Base-by-base conservation (phyloP, 2,329 filamentous ascomycete genomes). In the Talaromyces sp. region DNA sequence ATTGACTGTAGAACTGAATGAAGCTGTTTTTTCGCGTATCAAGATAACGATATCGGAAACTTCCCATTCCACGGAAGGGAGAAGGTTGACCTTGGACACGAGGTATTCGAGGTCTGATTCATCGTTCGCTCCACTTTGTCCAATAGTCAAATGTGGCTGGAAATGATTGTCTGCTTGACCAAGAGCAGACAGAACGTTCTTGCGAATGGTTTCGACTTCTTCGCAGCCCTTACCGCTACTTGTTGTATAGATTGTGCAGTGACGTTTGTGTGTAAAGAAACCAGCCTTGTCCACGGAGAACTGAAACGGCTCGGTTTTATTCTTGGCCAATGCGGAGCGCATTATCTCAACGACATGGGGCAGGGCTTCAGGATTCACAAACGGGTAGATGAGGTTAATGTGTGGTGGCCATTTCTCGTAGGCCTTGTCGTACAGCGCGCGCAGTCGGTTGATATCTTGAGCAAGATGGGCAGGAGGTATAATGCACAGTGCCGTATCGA, bases 331-430 rank as follows among this genome's bases (percentile, higher is more conserved):
- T 15, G 5, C 17, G 19, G 53, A 56, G 31, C 53, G 53, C 5
- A 56, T 4, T 11, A 38, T 8, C 19, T 56, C 72, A 1, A 77
- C 76, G 1, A 84, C 85, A 22, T 72, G 69, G 1, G 76, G 70
- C 1, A 91, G 78, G 8, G 70, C 69, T 2, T 84, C 80, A 0
- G 80, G 75, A 2, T 75, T 72, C 6, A 89, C 85, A 72, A 90
- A 91, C 0, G 88, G 89, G 71, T 90, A 90, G 25, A 89, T 70
- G 29, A 91, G 74, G 69, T 90, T 91, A 70, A 90, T 72, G 69
- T 90, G 88, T 13, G 88, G 85, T 3, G 88, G 87, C 88, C 89
- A 91, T 74, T 81, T 85, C 29, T 78, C 79, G 68, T 84, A 85
- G 0, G 83, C 81, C 67, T 86, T 86, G 43, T 91, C 88, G 75